Conservation (phyloP, 2,329 filamentous ascomycete genomes). For the Diaporthe eres region DNA sequence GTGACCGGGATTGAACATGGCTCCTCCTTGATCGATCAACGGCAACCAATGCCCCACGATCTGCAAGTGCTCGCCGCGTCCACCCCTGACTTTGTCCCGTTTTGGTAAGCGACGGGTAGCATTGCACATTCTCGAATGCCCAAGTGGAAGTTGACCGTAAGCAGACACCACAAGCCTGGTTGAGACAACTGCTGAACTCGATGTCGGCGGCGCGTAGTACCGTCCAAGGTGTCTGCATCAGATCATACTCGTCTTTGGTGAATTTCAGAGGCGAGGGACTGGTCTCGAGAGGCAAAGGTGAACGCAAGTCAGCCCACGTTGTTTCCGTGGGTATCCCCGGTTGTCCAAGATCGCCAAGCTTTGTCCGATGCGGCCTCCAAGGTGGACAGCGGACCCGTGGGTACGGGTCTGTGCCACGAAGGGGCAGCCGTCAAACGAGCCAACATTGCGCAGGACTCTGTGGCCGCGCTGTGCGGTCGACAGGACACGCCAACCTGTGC, state of each 20-base stretch:
- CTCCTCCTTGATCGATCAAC: constrained; percentile 30
- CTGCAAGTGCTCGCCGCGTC: constrained; percentile 40
- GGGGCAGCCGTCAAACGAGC: constrained; percentile 16
- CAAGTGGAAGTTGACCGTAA: background rate
- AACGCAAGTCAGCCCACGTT: background rate
- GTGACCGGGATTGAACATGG: constrained; percentile 34
- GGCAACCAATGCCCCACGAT: constrained; percentile 38
- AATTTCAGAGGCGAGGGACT: background rate
- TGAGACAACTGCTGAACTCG: constrained; percentile 5
- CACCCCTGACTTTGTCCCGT: constrained; percentile 43
- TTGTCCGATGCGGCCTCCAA: constrained; percentile 34
- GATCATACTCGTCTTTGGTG: background rate
- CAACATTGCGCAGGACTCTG: constrained; percentile 8
- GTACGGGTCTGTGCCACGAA: constrained; percentile 22
- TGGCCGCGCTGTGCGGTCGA: constrained; percentile 11
- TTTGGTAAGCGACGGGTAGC: constrained; percentile 39
- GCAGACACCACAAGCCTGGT: constrained; percentile 1
- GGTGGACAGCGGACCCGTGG: constrained; percentile 27
- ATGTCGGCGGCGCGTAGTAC: background rate
- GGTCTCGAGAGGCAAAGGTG: background rate
- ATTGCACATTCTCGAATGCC: constrained; percentile 25
- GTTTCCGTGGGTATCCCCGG: background rate
- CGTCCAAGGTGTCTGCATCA: background rate
- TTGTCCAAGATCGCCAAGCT: constrained; percentile 29
- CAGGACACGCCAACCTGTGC: constrained; percentile 1